A percentile compares a stretch with the other conserved stretches of the same genome.
These are phyloP conservation scores for Asterella californica DNA, from an alignment of 225 moss, liverwort and hornwort species.

Conservation along the genomic window DNA sequence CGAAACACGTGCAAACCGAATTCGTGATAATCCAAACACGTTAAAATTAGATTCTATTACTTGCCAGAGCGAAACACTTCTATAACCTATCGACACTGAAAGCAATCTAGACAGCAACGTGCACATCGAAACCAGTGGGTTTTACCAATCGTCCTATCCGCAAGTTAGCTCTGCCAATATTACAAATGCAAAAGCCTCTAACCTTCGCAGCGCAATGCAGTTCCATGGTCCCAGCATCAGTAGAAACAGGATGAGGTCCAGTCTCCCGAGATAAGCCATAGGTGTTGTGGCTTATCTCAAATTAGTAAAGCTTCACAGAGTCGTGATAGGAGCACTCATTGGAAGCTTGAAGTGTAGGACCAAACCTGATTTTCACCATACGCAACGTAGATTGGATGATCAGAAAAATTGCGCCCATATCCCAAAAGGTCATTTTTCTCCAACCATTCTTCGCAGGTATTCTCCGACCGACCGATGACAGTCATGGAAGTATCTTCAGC, in stretches of 20 bases:
- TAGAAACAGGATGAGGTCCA: not conserved
- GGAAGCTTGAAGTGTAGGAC: not conserved
- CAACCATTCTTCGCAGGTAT: slow-evolving; percentile 58
- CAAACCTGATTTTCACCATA: slow-evolving; percentile 30
- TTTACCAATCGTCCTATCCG: not conserved
- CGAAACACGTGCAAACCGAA: not conserved
- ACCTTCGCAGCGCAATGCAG: not conserved
- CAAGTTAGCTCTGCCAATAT: not conserved
- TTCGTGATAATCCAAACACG: not conserved
- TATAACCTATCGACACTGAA: not conserved
- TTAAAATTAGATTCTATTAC: not conserved
- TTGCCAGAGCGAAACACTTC: not conserved
- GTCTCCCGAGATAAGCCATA: not conserved
- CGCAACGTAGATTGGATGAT: slow-evolving; percentile 52
- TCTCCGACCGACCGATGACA: not conserved
- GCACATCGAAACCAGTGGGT: not conserved
- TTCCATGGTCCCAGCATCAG: not conserved
- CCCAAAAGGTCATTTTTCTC: slow-evolving; percentile 50
- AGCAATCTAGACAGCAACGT: not conserved
- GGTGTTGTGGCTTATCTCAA: not conserved
- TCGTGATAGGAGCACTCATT: not conserved
- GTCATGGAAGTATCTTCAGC: not conserved
- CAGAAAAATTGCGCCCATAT: slow-evolving; percentile 57
- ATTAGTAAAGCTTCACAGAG: too few species aligned
- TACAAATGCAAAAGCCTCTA: not conserved